phyloP scores from a whole-genome alignment of 805 yeast genomes.

The Lachancea dasiensis region DNA sequence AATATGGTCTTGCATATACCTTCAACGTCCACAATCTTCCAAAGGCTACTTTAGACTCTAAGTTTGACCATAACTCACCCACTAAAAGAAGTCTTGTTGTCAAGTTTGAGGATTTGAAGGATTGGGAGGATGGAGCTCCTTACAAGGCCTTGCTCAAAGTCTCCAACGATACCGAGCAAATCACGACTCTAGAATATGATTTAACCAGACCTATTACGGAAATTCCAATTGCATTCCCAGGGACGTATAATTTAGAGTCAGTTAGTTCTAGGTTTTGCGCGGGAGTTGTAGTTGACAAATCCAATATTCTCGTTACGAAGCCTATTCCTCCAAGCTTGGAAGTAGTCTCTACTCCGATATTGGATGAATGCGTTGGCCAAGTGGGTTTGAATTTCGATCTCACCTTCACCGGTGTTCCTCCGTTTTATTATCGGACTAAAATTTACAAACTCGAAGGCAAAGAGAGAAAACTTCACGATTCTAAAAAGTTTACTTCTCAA shows the following conservation, averaged over 20 bases:
- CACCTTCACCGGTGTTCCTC: slow-evolving; percentile 68
- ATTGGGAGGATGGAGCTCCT: slow-evolving; percentile 30
- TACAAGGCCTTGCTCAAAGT: slow-evolving; percentile 33
- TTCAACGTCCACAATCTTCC: slow-evolving; percentile 55
- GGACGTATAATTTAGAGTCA: slow-evolving; percentile 52
- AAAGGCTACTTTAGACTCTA: slow-evolving; percentile 41
- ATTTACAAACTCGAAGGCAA: slow-evolving; percentile 46
- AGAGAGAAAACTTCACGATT: slow-evolving; percentile 31
- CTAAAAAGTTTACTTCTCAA: slow-evolving; percentile 34
- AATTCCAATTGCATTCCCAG: slow-evolving; percentile 49
- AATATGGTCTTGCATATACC: slow-evolving; percentile 37
- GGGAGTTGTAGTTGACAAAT: slow-evolving; percentile 55
- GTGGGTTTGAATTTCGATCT: slow-evolving; percentile 77
- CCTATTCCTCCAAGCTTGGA: slow-evolving; percentile 49
- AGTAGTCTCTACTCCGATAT: slow-evolving; percentile 45
- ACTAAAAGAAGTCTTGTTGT: slow-evolving; percentile 36
- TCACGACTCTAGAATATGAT: slow-evolving; percentile 17
- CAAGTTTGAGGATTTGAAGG: slow-evolving; percentile 24
- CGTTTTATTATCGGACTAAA: slow-evolving; percentile 61
- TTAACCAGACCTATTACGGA: slow-evolving; percentile 28
- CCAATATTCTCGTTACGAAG: slow-evolving; percentile 47
- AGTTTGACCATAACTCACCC: slow-evolving; percentile 31
- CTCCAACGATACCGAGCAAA: slow-evolving; percentile 25
- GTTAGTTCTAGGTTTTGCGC: slow-evolving; percentile 60
- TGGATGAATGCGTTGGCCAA: slow-evolving; percentile 88